Base-by-base conservation (phyloP, 2,329 filamentous ascomycete species). In the Cadophora gregata region DNA sequence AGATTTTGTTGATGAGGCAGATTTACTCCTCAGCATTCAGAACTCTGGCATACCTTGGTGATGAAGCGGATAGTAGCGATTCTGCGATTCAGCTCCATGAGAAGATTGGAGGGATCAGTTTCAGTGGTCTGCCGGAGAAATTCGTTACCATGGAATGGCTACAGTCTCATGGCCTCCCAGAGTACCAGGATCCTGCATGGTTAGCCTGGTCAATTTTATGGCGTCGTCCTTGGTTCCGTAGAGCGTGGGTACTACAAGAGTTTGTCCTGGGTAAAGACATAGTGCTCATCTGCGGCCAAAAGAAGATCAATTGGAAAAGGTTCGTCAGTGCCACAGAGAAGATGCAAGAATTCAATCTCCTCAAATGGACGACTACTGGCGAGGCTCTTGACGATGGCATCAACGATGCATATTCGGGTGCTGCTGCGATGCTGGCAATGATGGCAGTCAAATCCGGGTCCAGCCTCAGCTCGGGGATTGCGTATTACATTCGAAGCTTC, bases 1-100 rank as follows among this genome's bases (percentile, higher is more conserved):
- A 75, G 38, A 70, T 74, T 21, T 6, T 64, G 1, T 64, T 69
- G 27, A 74, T 75, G 71, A 69, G 62, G 5, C 64, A 59, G 14
- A 74, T 75, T 24, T 75, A 42, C 72, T 38, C n/a, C 66, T 69
- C 21, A 67, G 72, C 0, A 19, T 36, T 6, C 58, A 67, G 29
- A 69, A 73, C 7, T 48, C 38, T 74, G 25, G 68, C 72, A 2
- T 75, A 72, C 71, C 51, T 74, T 3, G 72, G 73, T 38, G 65
- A 71, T 16, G 65, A 59, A 10, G 58, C 48, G 29, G 31, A 63
- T 21, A 42, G 60, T 38, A 66, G 66, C 19, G 24, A 45, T 36
- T 64, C 66, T 53, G 65, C 61, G 19, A 31, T 68, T 24, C 33
- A 62, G n/a, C 65, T 59, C 10, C 36, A 64, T 7, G 42, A 48